phyloP scores from a whole-genome alignment of 2,329 filamentous ascomycete species.

The Pyrenophora teres region DNA sequence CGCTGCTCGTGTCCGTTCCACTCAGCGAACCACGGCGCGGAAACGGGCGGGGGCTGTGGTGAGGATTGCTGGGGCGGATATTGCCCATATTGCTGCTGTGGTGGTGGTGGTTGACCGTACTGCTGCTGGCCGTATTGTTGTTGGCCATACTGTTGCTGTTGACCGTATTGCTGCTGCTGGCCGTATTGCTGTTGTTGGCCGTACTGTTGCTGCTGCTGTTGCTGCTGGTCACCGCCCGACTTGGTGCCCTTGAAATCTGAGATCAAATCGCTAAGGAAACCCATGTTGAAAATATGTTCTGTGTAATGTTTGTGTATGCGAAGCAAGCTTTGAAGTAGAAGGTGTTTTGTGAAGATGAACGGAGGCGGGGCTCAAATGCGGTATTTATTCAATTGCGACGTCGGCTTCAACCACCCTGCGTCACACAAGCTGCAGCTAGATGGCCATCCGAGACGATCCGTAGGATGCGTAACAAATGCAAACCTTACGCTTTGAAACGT shows the following conservation, averaged over 20 bases:
- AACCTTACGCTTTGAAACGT: conserved; percentile 12
- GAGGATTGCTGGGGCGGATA: conserved; percentile 14
- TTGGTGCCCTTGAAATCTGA: conserved; percentile 21
- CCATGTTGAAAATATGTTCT: conserved; percentile 20
- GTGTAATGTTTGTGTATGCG: neutral
- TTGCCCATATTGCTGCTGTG: neutral
- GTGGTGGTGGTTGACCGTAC: conserved; percentile 10
- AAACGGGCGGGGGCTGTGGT: conserved; percentile 32
- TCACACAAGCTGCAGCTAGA: conserved; percentile 6
- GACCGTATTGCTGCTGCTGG: conserved; percentile 1
- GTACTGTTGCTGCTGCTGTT: conserved; percentile 1
- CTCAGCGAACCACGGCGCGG: conserved; percentile 30
- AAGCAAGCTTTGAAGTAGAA: neutral
- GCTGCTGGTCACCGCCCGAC: neutral
- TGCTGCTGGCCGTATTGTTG: conserved; percentile 9
- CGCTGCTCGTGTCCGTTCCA: conserved; percentile 29
- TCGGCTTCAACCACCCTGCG: neutral
- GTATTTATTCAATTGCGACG: conserved; percentile 16
- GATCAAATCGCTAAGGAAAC: conserved; percentile 26
- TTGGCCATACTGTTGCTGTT: conserved; percentile 3
- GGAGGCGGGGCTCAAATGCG: conserved; percentile 3
- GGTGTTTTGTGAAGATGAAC: neutral
- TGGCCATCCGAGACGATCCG: conserved; percentile 3
- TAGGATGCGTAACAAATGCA: conserved; percentile 8
- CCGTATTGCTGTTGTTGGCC: conserved; percentile 2